phyloP scores from a whole-genome alignment of 495 filamentous ascomycete species.

The Podospora comata region DNA sequence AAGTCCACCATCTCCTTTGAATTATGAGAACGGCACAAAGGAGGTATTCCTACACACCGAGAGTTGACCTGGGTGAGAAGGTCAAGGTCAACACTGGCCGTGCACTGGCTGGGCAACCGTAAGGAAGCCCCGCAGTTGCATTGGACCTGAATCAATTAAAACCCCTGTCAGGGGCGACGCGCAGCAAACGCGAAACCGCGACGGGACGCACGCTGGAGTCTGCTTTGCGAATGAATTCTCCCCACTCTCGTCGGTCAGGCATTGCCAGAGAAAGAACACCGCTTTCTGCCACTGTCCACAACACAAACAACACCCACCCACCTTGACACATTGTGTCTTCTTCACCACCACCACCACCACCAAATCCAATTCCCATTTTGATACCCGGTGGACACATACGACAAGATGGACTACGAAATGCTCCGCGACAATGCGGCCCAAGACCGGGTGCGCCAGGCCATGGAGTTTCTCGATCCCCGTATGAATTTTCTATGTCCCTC shows the following conservation, averaged over 20 bases:
- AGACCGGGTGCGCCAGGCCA: slow-evolving; percentile 74
- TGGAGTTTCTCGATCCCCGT: slow-evolving; percentile 87
- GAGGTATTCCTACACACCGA: no score
- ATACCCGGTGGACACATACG: neutral
- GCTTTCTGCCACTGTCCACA: neutral
- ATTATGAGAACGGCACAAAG: no score
- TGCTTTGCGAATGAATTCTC: slow-evolving; percentile 10
- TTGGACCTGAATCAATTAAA: slow-evolving; percentile 31
- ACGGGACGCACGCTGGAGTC: slow-evolving; percentile 33
- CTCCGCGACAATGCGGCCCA: slow-evolving; percentile 78
- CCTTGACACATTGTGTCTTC: neutral
- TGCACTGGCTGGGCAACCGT: slow-evolving; percentile 7
- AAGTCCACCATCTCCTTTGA: no score
- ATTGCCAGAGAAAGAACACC: neutral
- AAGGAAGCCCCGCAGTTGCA: slow-evolving; percentile 9
- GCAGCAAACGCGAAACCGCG: slow-evolving; percentile 24
- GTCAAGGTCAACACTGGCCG: neutral
- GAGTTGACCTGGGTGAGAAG: no score
- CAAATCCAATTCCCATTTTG: slow-evolving; percentile 7
- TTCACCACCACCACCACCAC: slow-evolving; percentile 8
- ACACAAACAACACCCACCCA: slow-evolving; percentile 3
- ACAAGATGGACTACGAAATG: slow-evolving; percentile 65
- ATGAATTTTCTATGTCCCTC: slow-evolving; percentile 31
- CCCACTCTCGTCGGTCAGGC: slow-evolving; percentile 13
- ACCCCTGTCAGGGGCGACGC: slow-evolving; percentile 24